Conservation (phyloP, 768 basidiomycete species). For the Trametes elegans region DNA sequence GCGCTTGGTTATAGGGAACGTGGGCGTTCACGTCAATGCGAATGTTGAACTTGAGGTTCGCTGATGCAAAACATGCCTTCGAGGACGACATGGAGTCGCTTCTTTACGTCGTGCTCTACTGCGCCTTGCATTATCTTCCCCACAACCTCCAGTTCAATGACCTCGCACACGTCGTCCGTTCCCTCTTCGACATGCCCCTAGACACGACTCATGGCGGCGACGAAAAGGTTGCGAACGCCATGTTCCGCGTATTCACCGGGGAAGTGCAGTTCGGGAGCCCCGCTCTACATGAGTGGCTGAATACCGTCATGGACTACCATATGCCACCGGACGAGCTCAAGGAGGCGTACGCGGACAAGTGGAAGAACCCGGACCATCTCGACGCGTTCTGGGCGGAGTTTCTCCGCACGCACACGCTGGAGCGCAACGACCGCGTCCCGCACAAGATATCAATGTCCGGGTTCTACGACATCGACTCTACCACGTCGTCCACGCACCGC, state of each 20-base stretch:
- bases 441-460: not conserved
- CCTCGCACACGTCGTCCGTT: not conserved
- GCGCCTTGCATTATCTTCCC: not conserved
- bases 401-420: not conserved
- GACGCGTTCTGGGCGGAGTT: not conserved
- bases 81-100: conserved; percentile 5
- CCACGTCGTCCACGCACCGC: not conserved
- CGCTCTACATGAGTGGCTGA: not conserved
- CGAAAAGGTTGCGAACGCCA: too few species aligned
- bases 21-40: too few species aligned
- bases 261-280: not conserved
- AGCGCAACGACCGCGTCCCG: not conserved
- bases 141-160: not conserved
- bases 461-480: not conserved
- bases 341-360: not conserved
- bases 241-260: not conserved
- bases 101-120: conserved; percentile 2
- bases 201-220: too few species aligned
- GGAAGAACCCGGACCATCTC: not conserved
- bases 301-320: not conserved
- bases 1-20: too few species aligned
- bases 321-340: not conserved
- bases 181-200: not conserved
- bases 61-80: not conserved
- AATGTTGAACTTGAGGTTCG: too few species aligned